These are phyloP conservation scores for Pichia paraexigua DNA, from an alignment of 805 yeast species.

Conservation along the genomic window DNA sequence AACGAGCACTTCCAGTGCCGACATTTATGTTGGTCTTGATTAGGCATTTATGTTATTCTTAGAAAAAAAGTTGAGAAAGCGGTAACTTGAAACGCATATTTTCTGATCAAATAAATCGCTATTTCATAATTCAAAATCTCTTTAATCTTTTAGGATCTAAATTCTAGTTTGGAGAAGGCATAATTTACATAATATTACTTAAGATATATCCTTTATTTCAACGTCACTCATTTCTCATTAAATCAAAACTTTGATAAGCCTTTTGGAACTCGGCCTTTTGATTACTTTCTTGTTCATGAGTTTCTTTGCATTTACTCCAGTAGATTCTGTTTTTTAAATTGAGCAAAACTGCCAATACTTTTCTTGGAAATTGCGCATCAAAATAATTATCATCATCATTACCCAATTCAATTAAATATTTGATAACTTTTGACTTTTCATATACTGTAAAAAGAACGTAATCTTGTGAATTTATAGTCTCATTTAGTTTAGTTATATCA, in stretches of 20 bases:
- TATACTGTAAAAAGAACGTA: slow-evolving; percentile 6
- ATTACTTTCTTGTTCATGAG: slow-evolving; percentile 47
- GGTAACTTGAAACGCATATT: not conserved
- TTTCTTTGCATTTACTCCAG: slow-evolving; percentile 73
- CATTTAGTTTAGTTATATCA: slow-evolving; percentile 16
- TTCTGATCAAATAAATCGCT: not conserved
- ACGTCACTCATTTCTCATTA: not conserved
- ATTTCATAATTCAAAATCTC: not conserved
- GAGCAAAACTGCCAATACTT: slow-evolving; percentile 61
- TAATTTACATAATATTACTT: not conserved
- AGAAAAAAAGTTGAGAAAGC: not conserved
- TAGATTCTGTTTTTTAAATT: slow-evolving; percentile 52
- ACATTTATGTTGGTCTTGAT: not conserved
- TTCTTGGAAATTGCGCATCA: slow-evolving; percentile 79
- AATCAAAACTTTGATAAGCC: slow-evolving; percentile 27
- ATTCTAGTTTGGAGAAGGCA: not conserved
- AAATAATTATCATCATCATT: slow-evolving; percentile 29
- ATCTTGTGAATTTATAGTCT: slow-evolving; percentile 20
- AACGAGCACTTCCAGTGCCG: slow-evolving; percentile 10
- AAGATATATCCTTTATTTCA: not conserved
- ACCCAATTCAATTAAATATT: slow-evolving; percentile 17
- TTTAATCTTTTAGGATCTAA: not conserved
- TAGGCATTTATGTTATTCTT: not conserved
- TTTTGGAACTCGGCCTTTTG: slow-evolving; percentile 61
- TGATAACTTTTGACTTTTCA: slow-evolving; percentile 24